Base-by-base conservation (phyloP, 495 filamentous ascomycete genomes). In the Penicillium alfredii region DNA sequence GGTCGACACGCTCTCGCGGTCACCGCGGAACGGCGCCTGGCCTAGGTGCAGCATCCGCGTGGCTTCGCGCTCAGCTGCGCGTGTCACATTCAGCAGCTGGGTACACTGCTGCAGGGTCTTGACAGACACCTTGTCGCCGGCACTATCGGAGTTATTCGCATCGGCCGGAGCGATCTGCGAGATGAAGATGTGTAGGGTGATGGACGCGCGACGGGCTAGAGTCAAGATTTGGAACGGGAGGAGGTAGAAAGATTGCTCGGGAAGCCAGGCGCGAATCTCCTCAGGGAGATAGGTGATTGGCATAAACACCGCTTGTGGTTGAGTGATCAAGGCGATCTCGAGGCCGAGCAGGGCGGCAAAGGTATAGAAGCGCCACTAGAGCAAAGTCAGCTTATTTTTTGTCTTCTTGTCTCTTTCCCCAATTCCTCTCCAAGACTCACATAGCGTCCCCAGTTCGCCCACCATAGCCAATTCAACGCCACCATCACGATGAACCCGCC, bases 101-200 rank as follows among this genome's bases (percentile, higher is more conserved):
- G 42, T 49, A 8, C 76, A 40, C 10, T 56, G 58, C 47, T 70
- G 64, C 32, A 68, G 53, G 18, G 55, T 66, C 37, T 54, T 53
- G 35, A 43, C 61, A 18, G 50, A 44, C 42, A 60, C 41, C 18
- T 32, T 54, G 23, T 53, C 58, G 22, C 45, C 46, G 3, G 22
- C 27, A n/a, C 9, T 6, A 0, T 22, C 18, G 20, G 21, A 38
- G 14, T 30, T 16, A 11, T 18, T 35, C n/a, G n/a, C n/a, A n/a
- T n/a, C n/a, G 2, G 58, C 48, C 7, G 68, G 68, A 1, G 64
- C 55, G 12, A 94, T 73, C 60, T 95, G 87, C n/a, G 80, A 81
- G 38, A 96, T 79, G 43, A 89, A 93, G 30, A 96, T 89, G 58
- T 88, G 89, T 12, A 88, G 49, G n/a, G 84, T 86, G 31, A 97